phyloP scores from a whole-genome alignment of 352 stramenopile genomes.

The Phytopythium helicoides region DNA sequence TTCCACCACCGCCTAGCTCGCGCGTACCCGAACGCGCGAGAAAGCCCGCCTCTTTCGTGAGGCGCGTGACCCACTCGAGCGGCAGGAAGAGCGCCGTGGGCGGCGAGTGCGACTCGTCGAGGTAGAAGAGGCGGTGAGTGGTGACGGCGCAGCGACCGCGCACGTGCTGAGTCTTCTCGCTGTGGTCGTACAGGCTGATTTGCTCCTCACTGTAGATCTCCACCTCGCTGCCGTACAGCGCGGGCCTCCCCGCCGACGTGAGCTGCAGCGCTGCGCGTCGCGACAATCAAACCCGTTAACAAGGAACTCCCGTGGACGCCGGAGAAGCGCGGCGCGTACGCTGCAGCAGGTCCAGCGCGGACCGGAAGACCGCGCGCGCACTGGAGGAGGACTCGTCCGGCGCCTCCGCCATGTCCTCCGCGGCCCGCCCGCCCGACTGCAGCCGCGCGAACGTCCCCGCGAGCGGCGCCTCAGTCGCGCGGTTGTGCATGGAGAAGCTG shows the following conservation, averaged over 20 bases:
- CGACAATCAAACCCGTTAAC: not conserved
- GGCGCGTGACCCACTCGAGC: slow-evolving; percentile 65
- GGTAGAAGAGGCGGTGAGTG: slow-evolving; percentile 84
- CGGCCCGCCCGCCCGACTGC: not conserved
- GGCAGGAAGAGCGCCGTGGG: slow-evolving; percentile 65
- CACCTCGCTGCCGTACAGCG: slow-evolving; percentile 78
- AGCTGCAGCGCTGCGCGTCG: slow-evolving; percentile 51
- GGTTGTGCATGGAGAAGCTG: too few species aligned
- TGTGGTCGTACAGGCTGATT: slow-evolving; percentile 82
- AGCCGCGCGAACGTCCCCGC: not conserved
- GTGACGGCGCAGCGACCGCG: slow-evolving; percentile 76
- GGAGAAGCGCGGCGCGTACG: slow-evolving; percentile 28
- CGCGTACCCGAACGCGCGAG: slow-evolving; percentile 56
- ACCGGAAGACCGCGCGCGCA: slow-evolving; percentile 11
- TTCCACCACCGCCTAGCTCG: too few species aligned
- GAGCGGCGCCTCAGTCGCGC: too few species aligned
- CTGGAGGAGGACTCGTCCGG: not conserved
- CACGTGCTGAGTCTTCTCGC: slow-evolving; percentile 68
- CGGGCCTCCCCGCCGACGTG: slow-evolving; percentile 63
- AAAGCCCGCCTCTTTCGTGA: slow-evolving; percentile 81
- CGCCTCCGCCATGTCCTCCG: not conserved
- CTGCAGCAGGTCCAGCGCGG: slow-evolving; percentile 67
- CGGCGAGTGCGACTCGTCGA: slow-evolving; percentile 51
- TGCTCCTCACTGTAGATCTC: slow-evolving; percentile 87
- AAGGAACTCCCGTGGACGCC: not conserved